Base-by-base conservation (phyloP, 2,329 filamentous ascomycete species). In the Malbranchea zuffiana region DNA sequence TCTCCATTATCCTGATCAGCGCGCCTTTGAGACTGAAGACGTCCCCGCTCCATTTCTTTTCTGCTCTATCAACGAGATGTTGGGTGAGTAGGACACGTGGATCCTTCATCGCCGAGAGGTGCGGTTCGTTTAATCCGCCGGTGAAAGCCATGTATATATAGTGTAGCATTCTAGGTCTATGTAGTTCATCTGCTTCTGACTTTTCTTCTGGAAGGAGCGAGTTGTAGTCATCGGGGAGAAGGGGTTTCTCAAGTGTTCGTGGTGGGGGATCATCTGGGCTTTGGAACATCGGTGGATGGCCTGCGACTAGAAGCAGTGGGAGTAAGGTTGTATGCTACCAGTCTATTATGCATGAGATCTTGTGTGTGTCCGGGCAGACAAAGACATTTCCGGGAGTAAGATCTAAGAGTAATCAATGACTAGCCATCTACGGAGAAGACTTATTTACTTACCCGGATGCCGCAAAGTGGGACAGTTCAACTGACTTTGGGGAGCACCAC, bases 141-240 rank as follows among this genome's bases (percentile, higher is more conserved):
- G 48, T 52, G 36, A 50, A 51, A 10, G 53, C 30, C 21, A 44
- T 47, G 35, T 51, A 51, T 3, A 43, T 23, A 37, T 50, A 48
- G 26, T 48, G 50, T 6, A 50, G 35, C 20, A 29, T 34, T 29
- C 43, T 39, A 6, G 44, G 42, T 10, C 44, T 30, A 17, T 43
- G 23, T 5, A 51, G 47, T 18, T 51, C 48, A 35, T 52, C 48
- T 2, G 39, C 44, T 32, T 47, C 17, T 3, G 41, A 25, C 23
- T 48, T 52, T 5, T 48, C 45, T 1, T 47, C 32, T 1, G 37
- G 17, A 10, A 13, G 25, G 20, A 52, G 39, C 13, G 39, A 41
- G 6, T 42, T 40, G 28, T 52, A 54, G 2, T 42, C 37, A 1
- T 31, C 25, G 21, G 45, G 49, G 13, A 45, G 41, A 5, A 35